phyloP scores from a whole-genome alignment of 306 rosid species.

The Citrullus amarus region DNA sequence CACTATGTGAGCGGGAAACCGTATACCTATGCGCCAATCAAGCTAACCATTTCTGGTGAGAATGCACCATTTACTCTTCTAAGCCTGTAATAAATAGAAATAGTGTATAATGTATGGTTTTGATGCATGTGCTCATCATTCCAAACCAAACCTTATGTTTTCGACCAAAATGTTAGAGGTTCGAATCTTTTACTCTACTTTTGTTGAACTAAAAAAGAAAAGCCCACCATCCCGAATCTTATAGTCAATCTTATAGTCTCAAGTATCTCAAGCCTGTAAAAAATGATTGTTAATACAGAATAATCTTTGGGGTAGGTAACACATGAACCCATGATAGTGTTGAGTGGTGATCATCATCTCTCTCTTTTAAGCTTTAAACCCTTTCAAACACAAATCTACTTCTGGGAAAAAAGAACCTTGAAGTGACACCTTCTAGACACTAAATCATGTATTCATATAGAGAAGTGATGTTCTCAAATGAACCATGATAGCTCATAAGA shows the following conservation, averaged over 20 bases:
- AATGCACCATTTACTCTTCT: background rate
- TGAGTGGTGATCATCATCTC: background rate
- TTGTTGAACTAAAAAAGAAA: too few relatives aligned
- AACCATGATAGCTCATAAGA: background rate
- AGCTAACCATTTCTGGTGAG: background rate
- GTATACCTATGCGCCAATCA: background rate
- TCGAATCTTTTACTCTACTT: background rate
- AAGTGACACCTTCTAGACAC: background rate
- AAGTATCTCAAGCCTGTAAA: background rate
- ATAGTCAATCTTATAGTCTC: background rate
- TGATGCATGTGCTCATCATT: background rate
- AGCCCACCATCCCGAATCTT: background rate
- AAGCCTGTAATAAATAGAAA: background rate
- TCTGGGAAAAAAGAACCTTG: background rate
- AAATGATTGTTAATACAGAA: background rate
- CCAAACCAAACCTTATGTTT: too few relatives aligned
- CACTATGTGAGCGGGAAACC: background rate
- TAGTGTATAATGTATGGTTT: background rate
- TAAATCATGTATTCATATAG: background rate
- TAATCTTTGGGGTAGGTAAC: background rate
- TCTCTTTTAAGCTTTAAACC: background rate
- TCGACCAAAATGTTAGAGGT: background rate
- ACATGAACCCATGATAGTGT: conserved; percentile 3
- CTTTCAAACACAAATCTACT: background rate
- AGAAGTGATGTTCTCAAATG: background rate